Conservation (phyloP, 1,139 yeast genomes). For the Geotrichum histeridarum region DNA sequence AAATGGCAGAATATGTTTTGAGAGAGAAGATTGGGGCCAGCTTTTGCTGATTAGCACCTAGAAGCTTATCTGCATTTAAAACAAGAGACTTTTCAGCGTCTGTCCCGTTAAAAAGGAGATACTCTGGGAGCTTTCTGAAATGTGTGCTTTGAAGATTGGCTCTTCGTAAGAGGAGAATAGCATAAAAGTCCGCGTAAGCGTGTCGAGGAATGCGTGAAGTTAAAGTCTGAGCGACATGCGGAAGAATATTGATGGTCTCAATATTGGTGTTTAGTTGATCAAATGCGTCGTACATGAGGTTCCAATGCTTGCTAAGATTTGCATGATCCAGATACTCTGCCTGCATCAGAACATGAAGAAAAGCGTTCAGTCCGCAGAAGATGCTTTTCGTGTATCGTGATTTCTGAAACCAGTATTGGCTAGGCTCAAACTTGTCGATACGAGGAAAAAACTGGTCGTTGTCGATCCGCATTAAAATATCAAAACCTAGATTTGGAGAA, state of each 20-base stretch:
- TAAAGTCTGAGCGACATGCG: constrained; percentile 22
- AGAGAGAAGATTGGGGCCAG: constrained; percentile 9
- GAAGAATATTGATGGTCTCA: constrained; percentile 19
- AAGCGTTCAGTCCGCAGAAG: constrained; percentile 17
- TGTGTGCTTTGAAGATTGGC: constrained; percentile 20
- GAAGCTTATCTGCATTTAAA: constrained; percentile 22
- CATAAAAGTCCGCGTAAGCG: constrained; percentile 23
- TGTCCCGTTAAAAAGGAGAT: constrained; percentile 21
- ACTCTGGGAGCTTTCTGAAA: constrained; percentile 16
- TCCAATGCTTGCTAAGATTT: constrained; percentile 19
- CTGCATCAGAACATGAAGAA: constrained; percentile 18
- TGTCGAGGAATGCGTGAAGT: constrained; percentile 22
- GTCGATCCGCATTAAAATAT: constrained; percentile 22
- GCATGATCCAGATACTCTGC: not conserved
- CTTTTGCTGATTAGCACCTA: constrained; percentile 10
- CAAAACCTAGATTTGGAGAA: constrained; percentile 20
- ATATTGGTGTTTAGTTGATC: constrained; percentile 19
- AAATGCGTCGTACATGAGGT: constrained; percentile 21
- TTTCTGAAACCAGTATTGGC: constrained; percentile 9
- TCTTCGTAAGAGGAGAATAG: constrained; percentile 23
- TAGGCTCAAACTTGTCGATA: not conserved
- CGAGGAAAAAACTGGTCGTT: not conserved
- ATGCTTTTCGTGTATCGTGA: constrained; percentile 5
- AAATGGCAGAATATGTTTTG: constrained; percentile 3
- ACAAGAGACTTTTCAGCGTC: constrained; percentile 25